Evolutionary conservation across 371 early-diverging fungal species (phyloP).

Genomic region (Zychaea mexicana): DNA sequence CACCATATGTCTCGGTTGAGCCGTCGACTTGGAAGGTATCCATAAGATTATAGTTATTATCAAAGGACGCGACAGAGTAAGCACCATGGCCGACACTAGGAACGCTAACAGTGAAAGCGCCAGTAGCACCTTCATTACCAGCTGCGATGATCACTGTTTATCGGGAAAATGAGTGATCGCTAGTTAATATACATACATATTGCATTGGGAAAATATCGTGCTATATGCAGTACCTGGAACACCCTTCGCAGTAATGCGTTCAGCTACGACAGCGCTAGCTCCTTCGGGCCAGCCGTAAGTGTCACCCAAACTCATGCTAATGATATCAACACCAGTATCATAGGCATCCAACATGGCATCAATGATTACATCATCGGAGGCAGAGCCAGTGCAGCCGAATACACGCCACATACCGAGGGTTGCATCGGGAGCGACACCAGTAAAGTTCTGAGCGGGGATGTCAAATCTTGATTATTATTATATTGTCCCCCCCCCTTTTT

Average conservation of each 20-base stretch:
- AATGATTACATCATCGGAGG: slow-evolving; percentile 61
- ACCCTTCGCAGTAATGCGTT: slow-evolving; percentile 35
- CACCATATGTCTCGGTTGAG: slow-evolving; percentile 4
- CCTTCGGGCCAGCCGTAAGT: slow-evolving; percentile 52
- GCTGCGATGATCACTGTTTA: slow-evolving; percentile 47
- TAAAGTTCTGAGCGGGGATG: slow-evolving; percentile 35
- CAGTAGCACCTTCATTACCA: slow-evolving; percentile 57
- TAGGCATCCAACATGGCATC: slow-evolving; percentile 63
- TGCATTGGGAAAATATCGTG: background rate
- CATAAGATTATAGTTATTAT: slow-evolving; percentile 34
- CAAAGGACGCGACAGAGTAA: slow-evolving; percentile 60
- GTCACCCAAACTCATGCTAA: slow-evolving; percentile 72
- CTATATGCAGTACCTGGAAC: slow-evolving; percentile 22
- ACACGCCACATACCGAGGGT: slow-evolving; percentile 58
- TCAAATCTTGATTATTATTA: no score
- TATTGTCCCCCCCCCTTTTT: no score
- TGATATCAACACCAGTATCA: slow-evolving; percentile 56
- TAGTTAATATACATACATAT: background rate
- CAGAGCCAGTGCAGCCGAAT: slow-evolving; percentile 63
- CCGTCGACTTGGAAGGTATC: slow-evolving; percentile 19
- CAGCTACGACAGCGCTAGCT: slow-evolving; percentile 41
- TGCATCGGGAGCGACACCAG: slow-evolving; percentile 65
- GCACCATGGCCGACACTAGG: slow-evolving; percentile 54
- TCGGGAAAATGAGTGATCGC: background rate
- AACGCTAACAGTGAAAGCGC: slow-evolving; percentile 40